Conservation (phyloP, 1,284 basidiomycete species). For the Afroboletus lepidellus region DNA sequence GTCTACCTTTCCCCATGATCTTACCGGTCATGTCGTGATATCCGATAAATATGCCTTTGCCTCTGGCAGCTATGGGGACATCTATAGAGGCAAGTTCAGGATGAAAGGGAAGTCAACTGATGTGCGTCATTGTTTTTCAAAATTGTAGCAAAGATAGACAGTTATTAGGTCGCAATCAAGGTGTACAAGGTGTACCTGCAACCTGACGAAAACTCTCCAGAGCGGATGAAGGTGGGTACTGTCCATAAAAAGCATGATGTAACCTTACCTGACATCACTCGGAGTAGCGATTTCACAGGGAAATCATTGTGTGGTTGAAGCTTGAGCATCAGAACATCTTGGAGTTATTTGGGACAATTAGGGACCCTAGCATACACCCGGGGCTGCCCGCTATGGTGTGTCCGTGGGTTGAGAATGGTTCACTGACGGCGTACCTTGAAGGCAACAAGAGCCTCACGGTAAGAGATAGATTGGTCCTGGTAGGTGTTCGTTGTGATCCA, state of each 20-base stretch:
- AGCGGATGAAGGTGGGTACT: too few relatives aligned
- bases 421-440: background rate
- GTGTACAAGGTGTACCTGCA: background rate
- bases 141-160: background rate
- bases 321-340: background rate
- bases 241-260: too few relatives aligned
- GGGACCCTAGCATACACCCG: background rate
- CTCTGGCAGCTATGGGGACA: background rate
- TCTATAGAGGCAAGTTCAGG: background rate
- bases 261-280: too few relatives aligned
- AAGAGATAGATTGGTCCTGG: background rate
- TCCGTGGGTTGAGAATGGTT: conserved; percentile 1
- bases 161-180: conserved; percentile 4
- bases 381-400: conserved; percentile 3
- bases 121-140: background rate
- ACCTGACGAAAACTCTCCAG: too few relatives aligned
- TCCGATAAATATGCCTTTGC: background rate
- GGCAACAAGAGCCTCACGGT: background rate
- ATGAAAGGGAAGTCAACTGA: background rate
- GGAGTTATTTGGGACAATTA: background rate
- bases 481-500: background rate
- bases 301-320: background rate
- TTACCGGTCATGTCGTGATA: conserved; percentile 1
- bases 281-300: conserved; percentile 1
- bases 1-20: conserved; percentile 1